phyloP scores from a whole-genome alignment of 2,329 filamentous ascomycete genomes.

The Aspergillus oerlinghausenensis region DNA sequence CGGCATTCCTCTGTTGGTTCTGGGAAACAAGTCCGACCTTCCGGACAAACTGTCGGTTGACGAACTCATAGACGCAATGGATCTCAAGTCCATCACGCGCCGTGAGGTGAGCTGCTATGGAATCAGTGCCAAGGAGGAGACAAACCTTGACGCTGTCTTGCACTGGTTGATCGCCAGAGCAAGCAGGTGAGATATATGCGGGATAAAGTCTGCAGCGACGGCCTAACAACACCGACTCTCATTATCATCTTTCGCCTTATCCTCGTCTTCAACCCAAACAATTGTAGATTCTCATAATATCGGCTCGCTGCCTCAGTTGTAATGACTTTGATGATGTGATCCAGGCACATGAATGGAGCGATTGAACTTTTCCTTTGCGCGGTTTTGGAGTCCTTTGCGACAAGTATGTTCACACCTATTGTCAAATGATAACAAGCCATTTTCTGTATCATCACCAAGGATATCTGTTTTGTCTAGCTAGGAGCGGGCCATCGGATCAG shows the following conservation, averaged over 20 bases:
- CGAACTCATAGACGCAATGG: constrained; percentile 87
- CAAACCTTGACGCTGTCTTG: constrained; percentile 92
- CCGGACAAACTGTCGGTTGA: constrained; percentile 88
- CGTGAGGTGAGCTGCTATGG: constrained; percentile 98
- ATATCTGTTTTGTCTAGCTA: not conserved
- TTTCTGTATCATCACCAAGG: not conserved
- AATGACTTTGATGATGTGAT: constrained; percentile 49
- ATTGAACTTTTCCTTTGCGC: not conserved
- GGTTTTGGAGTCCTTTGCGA: not conserved
- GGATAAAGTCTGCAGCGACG: not conserved
- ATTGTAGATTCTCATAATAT: constrained; percentile 16
- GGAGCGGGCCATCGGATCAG: not conserved
- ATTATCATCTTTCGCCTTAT: constrained; percentile 9
- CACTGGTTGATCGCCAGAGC: constrained; percentile 94
- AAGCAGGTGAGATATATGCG: constrained; percentile 53
- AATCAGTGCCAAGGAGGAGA: constrained; percentile 98
- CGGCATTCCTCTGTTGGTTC: constrained; percentile 85
- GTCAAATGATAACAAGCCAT: not conserved
- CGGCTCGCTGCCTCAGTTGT: constrained; percentile 39
- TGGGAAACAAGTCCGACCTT: constrained; percentile 96
- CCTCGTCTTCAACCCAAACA: constrained; percentile 1
- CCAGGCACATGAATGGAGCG: constrained; percentile 10
- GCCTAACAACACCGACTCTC: constrained; percentile 4
- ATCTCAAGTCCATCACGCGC: constrained; percentile 81
- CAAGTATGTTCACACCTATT: not conserved